Percentiles rank a stretch among this genome's conserved stretches.
These are phyloP conservation scores for Microsporum audouinii DNA, from an alignment of 2,329 filamentous ascomycete genomes.

Conservation along the genomic window DNA sequence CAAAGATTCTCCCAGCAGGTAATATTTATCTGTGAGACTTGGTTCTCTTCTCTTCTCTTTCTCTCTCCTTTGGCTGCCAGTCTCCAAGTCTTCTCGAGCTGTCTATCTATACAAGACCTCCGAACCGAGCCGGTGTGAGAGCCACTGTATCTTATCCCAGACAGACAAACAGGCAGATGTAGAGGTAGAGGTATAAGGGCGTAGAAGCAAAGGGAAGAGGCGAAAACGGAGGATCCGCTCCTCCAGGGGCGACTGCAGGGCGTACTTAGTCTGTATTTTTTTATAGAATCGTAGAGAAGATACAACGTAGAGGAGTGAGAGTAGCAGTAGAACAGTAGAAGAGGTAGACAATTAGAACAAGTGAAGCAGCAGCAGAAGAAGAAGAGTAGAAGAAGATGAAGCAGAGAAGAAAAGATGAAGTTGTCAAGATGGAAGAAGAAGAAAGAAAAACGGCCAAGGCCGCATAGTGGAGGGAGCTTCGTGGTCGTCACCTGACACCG, in stretches of 20 bases:
- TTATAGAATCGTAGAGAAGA: not conserved
- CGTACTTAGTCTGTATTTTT: not conserved
- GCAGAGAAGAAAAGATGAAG: not conserved
- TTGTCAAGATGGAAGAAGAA: not conserved
- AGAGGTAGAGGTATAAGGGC: not conserved
- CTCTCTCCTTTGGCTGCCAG: not conserved
- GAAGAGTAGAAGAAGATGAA: not conserved
- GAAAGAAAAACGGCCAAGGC: not conserved
- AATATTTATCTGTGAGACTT: not conserved
- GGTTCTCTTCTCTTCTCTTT: not conserved
- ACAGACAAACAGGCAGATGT: not conserved
- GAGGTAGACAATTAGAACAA: not conserved
- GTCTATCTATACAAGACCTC: not conserved
- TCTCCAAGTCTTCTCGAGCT: not conserved
- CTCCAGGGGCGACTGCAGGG: not conserved
- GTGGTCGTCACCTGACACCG: not conserved
- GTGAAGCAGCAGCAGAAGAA: not conserved
- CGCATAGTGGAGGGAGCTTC: constrained; percentile 1
- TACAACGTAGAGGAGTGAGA: not conserved
- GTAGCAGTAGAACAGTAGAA: not conserved
- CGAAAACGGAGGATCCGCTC: not conserved
- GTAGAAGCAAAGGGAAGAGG: not conserved
- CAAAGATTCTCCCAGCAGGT: not conserved
- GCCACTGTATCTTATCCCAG: not conserved
- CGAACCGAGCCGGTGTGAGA: not conserved